Evolutionary conservation across 345 rosid species (phyloP).

Genomic region (Reutealis trisperma): DNA sequence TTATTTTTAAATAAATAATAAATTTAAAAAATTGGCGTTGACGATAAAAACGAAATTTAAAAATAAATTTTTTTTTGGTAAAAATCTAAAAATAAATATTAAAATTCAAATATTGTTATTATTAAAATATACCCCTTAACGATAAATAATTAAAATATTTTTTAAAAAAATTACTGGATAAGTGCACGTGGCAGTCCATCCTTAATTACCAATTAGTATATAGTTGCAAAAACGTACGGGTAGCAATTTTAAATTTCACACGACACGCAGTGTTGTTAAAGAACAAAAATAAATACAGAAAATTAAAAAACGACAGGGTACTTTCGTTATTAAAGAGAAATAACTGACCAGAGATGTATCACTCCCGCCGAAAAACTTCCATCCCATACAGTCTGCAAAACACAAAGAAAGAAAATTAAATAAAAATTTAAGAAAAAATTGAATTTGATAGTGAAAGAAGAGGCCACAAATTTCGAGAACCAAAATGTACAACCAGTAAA

Average conservation of each 20-base stretch:
- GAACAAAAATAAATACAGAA: background rate
- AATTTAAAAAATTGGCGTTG: no score
- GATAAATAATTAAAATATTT: no score
- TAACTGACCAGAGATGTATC: slow-evolving; percentile 66
- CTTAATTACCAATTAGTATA: background rate
- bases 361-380: slow-evolving; percentile 63
- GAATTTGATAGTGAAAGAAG: background rate
- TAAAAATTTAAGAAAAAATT: background rate
- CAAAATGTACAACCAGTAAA: no score
- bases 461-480: background rate
- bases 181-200: background rate
- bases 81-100: no score
- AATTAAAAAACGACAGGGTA: background rate
- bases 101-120: no score
- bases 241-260: background rate
- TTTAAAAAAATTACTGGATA: background rate
- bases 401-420: background rate
- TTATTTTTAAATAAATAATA: no score
- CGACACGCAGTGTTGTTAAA: background rate
- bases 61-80: no score
- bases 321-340: slow-evolving; percentile 12
- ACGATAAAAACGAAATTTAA: no score
- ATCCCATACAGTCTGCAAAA: slow-evolving; percentile 63
- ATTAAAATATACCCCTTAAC: no score
- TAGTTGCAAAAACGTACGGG: background rate